Percentiles rank a stretch among this genome's conserved stretches.
phyloP scores from a whole-genome alignment of 2,329 filamentous ascomycete species.

The Trichoderma aggressivum region DNA sequence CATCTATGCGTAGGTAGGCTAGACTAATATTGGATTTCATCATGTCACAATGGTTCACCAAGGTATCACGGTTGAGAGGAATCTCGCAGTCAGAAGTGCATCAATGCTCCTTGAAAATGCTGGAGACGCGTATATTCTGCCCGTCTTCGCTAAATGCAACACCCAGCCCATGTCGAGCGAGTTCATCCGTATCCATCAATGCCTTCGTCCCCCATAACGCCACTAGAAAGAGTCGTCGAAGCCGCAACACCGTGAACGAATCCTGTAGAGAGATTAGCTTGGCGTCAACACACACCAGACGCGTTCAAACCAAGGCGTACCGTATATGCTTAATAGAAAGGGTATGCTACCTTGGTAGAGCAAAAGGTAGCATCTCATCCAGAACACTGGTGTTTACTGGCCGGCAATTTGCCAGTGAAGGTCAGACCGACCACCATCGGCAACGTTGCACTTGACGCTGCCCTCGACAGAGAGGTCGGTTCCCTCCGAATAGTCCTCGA shows the following conservation, averaged over 20 bases:
- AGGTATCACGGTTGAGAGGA: not conserved
- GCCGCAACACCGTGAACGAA: not conserved
- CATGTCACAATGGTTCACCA: not conserved
- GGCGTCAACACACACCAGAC: not conserved
- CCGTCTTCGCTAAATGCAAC: not conserved
- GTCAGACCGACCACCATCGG: constrained; percentile 19
- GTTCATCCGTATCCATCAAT: not conserved
- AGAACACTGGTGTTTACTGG: not conserved
- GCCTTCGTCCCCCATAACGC: not conserved
- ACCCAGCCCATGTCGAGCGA: not conserved
- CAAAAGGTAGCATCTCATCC: not conserved
- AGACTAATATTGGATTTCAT: not conserved
- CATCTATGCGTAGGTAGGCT: too few relatives aligned
- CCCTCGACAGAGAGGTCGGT: constrained; percentile 24
- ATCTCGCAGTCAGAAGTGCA: not conserved
- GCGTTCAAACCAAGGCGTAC: not conserved
- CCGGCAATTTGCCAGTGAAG: constrained; percentile 26
- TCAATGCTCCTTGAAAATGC: not conserved
- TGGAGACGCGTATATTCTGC: not conserved
- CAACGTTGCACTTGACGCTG: constrained; percentile 23
- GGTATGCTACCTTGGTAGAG: not conserved
- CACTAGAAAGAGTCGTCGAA: not conserved
- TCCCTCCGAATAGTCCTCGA: constrained; percentile 23
- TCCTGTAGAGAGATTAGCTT: not conserved
- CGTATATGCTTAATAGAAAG: not conserved